These are phyloP conservation scores for Plasmodium yoelii DNA, from an alignment of 169 alveolate species.

Conservation along the genomic window DNA sequence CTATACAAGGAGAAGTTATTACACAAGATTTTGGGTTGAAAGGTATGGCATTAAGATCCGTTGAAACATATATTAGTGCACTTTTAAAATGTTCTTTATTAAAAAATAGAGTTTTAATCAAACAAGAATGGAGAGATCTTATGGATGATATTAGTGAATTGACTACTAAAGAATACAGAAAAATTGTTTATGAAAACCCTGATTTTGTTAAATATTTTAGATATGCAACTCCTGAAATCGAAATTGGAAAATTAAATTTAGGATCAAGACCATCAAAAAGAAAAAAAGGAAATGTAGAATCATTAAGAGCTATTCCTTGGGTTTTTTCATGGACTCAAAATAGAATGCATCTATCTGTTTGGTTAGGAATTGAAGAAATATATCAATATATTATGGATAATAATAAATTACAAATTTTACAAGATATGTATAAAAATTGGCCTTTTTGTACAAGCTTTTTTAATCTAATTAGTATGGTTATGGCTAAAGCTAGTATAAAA, in stretches of 20 bases:
- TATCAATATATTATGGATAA: slow-evolving; percentile 69
- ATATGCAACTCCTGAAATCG: slow-evolving; percentile 88
- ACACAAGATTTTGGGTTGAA: slow-evolving; percentile 82
- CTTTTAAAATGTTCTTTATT: slow-evolving; percentile 79
- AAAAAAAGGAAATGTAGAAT: slow-evolving; percentile 87
- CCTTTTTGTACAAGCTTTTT: slow-evolving; percentile 88
- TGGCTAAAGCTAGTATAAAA: slow-evolving; percentile 81
- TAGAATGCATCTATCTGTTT: slow-evolving; percentile 87
- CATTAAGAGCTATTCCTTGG: slow-evolving; percentile 92
- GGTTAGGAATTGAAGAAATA: slow-evolving; percentile 87
- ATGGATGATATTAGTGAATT: slow-evolving; percentile 84
- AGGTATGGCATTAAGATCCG: slow-evolving; percentile 83
- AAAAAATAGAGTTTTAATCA: slow-evolving; percentile 67
- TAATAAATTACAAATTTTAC: slow-evolving; percentile 69
- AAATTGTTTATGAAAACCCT: slow-evolving; percentile 80
- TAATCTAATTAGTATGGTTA: slow-evolving; percentile 86
- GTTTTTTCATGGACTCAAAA: slow-evolving; percentile 92
- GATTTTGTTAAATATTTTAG: slow-evolving; percentile 87
- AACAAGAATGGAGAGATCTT: slow-evolving; percentile 83
- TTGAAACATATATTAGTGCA: slow-evolving; percentile 88
- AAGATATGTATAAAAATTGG: slow-evolving; percentile 87
- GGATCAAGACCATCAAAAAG: slow-evolving; percentile 90
- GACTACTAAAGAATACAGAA: slow-evolving; percentile 83
- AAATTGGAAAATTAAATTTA: slow-evolving; percentile 87
- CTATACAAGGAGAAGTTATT: slow-evolving; percentile 88